Conservation (phyloP, 331 rosid species). For the Acacia pycnantha region DNA sequence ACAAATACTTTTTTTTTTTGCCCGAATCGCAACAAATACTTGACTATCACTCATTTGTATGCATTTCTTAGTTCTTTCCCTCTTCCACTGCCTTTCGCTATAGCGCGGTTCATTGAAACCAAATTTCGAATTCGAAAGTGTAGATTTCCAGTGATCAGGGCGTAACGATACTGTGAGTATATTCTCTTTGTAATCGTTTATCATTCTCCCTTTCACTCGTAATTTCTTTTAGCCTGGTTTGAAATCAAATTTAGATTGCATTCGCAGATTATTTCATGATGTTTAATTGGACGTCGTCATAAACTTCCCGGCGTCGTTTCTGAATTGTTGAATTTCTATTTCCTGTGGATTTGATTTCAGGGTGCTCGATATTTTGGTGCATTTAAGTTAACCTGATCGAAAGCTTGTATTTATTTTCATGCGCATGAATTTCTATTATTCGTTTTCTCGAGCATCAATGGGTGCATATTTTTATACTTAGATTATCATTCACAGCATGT, state of each 20-base stretch:
- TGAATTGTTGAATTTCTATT: constrained; percentile 10
- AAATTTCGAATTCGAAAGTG: background rate
- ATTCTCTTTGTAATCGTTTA: background rate
- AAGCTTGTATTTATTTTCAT: background rate
- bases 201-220: background rate
- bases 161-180: constrained; percentile 13
- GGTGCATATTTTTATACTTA: background rate
- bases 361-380: background rate
- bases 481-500: constrained; percentile 14
- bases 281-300: background rate
- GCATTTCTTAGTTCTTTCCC: background rate
- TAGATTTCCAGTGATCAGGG: constrained; percentile 11
- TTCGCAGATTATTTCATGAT: background rate
- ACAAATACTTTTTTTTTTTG: background rate
- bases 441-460: background rate
- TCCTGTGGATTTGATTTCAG: constrained; percentile 9
- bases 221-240: background rate
- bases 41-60: background rate
- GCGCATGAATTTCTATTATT: background rate
- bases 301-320: background rate
- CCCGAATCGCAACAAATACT: constrained; percentile 6
- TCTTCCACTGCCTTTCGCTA: background rate
- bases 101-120: background rate
- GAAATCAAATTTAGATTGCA: constrained; percentile 8
- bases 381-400: constrained; percentile 3